Evolutionary conservation across 2,329 filamentous ascomycete genomes (phyloP).

Genomic region (Fusarium sp.): DNA sequence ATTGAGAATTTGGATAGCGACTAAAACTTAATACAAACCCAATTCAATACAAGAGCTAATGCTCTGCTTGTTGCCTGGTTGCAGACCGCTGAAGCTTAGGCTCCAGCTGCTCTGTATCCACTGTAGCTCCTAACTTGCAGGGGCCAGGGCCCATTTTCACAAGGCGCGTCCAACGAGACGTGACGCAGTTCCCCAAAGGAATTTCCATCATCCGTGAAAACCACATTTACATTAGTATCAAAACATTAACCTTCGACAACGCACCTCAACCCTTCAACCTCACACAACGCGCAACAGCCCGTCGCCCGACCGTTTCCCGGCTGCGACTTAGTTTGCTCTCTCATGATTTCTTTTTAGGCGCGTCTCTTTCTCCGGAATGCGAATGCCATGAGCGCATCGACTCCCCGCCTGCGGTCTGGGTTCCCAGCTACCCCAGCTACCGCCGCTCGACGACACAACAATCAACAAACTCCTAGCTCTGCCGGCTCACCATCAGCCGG

Average conservation of each 20-base stretch:
- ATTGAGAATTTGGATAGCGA: no score
- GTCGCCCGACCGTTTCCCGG: slow-evolving; percentile 18
- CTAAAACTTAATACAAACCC: no score
- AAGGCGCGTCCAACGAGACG: slow-evolving; percentile 56
- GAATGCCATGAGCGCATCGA: slow-evolving; percentile 85
- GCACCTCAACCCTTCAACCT: slow-evolving; percentile 28
- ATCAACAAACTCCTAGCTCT: slow-evolving; percentile 54
- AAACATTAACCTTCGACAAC: slow-evolving; percentile 35
- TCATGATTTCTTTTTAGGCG: slow-evolving; percentile 40
- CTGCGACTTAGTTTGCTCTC: slow-evolving; percentile 25
- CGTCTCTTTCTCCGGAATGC: slow-evolving; percentile 66
- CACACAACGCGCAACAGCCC: slow-evolving; percentile 33
- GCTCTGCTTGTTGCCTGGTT: not conserved
- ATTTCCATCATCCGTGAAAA: slow-evolving; percentile 50
- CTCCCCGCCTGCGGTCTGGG: slow-evolving; percentile 85
- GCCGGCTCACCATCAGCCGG: slow-evolving; percentile 51
- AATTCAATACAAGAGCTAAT: no score
- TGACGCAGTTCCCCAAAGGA: slow-evolving; percentile 53
- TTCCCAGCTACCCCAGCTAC: slow-evolving; percentile 82
- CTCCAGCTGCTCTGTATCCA: slow-evolving; percentile 25
- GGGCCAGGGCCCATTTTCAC: slow-evolving; percentile 17
- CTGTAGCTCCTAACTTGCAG: slow-evolving; percentile 38
- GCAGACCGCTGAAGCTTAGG: slow-evolving; percentile 19
- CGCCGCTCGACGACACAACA: slow-evolving; percentile 55
- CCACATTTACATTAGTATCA: slow-evolving; percentile 32